These are phyloP conservation scores for Sphaerulina vaccinii DNA, from an alignment of 2,329 filamentous ascomycete species.

Conservation along the genomic window DNA sequence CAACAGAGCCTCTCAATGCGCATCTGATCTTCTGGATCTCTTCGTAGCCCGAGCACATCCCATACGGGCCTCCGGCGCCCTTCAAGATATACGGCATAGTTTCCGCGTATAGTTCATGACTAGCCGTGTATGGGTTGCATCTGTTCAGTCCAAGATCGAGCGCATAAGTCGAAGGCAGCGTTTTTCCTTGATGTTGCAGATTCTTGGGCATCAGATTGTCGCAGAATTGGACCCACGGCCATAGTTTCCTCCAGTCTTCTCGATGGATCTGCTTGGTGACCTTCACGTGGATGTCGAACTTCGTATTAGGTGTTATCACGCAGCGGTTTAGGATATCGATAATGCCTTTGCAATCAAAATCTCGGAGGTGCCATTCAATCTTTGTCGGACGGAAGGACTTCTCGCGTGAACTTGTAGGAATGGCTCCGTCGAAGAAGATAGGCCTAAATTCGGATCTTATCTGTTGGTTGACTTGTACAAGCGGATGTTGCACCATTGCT, in stretches of 20 bases:
- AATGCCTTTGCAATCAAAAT: constrained; percentile 16
- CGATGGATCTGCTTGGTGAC: constrained; percentile 20
- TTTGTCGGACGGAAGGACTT: constrained; percentile 3
- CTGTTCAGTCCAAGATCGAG: constrained; percentile 1
- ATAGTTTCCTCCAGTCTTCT: constrained; percentile 17
- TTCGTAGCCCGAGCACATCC: constrained; percentile 14
- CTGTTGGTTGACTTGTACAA: constrained; percentile 16
- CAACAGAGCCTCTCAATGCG: no score
- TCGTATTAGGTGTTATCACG: not conserved
- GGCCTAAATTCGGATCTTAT: constrained; percentile 15
- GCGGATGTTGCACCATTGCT: constrained; percentile 12
- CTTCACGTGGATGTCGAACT: constrained; percentile 12
- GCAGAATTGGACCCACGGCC: constrained; percentile 21
- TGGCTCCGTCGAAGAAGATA: not conserved
- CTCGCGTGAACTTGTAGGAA: not conserved
- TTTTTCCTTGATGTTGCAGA: not conserved
- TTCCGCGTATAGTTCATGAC: constrained; percentile 21
- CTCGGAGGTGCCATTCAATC: constrained; percentile 10
- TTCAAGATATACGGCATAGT: constrained; percentile 19
- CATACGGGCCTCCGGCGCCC: constrained; percentile 14
- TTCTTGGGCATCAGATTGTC: constrained; percentile 13
- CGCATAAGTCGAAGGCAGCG: constrained; percentile 6
- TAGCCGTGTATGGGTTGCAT: constrained; percentile 17
- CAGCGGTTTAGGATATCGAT: constrained; percentile 13
- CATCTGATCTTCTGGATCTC: constrained; percentile 15